These are phyloP conservation scores for Melampsora americana DNA, from an alignment of 1,284 basidiomycete species.

Conservation along the genomic window DNA sequence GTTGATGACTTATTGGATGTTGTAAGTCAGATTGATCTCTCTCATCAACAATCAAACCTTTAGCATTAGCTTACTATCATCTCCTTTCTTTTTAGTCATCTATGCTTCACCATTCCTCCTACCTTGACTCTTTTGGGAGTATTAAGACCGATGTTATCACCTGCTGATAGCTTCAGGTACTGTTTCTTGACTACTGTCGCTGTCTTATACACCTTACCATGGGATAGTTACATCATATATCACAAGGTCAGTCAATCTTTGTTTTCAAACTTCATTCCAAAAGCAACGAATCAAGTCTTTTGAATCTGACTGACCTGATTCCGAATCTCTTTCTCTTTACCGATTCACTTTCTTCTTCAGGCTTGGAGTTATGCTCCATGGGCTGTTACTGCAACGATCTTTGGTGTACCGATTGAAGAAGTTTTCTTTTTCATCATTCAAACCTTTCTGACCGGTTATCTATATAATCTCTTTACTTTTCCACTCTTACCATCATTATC, in stretches of 20 bases:
- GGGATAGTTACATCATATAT: conserved; percentile 42
- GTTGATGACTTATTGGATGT: conserved; percentile 8
- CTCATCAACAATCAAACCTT: no score
- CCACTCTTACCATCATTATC: conserved; percentile 30
- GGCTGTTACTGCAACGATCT: conserved; percentile 27
- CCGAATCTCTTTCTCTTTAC: no score
- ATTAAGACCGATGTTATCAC: conserved; percentile 23
- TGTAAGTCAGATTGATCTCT: not conserved
- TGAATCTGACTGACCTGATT: not conserved
- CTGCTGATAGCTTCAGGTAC: conserved; percentile 23
- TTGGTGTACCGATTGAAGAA: conserved; percentile 38
- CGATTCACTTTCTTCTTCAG: not conserved
- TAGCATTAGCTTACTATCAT: no score
- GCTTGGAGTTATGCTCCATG: conserved; percentile 38
- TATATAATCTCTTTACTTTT: conserved; percentile 30
- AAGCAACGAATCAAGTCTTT: not conserved
- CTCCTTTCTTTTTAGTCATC: conserved; percentile 4
- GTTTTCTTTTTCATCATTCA: conserved; percentile 43
- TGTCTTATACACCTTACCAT: conserved; percentile 28
- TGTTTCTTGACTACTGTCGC: conserved; percentile 11
- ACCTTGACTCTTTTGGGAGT: conserved; percentile 11
- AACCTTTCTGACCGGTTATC: conserved; percentile 22
- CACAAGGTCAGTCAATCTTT: conserved; percentile 18
- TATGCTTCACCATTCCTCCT: conserved; percentile 33
- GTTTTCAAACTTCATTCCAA: not conserved